phyloP scores from a whole-genome alignment of 2,329 filamentous ascomycete species.

The Colletotrichum tofieldiae region DNA sequence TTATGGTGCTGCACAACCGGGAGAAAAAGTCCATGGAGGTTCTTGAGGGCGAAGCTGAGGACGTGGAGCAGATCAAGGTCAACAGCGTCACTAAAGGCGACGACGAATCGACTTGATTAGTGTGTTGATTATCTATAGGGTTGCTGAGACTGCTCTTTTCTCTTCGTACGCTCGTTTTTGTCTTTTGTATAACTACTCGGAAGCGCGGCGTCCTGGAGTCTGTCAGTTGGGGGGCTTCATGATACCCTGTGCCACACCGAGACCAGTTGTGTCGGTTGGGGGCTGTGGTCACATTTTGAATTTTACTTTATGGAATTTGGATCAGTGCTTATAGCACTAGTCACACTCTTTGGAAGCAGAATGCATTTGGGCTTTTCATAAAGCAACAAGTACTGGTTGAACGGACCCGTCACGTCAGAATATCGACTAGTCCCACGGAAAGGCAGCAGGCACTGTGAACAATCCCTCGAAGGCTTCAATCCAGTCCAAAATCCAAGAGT shows the following conservation, averaged over 20 bases:
- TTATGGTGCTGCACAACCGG: slow-evolving; percentile 32
- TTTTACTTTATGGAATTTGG: not conserved
- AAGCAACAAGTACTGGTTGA: no score
- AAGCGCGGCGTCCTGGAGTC: slow-evolving; percentile 34
- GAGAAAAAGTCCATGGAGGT: slow-evolving; percentile 33
- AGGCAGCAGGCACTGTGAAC: slow-evolving; percentile 12
- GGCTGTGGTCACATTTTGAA: slow-evolving; percentile 13
- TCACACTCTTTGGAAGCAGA: no score
- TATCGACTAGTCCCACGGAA: slow-evolving; percentile 23
- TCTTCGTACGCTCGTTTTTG: not conserved
- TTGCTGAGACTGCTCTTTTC: not conserved
- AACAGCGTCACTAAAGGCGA: slow-evolving; percentile 21
- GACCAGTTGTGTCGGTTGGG: slow-evolving; percentile 20
- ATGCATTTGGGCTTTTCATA: no score
- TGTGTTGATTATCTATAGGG: not conserved
- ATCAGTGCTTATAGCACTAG: not conserved
- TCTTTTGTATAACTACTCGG: slow-evolving; percentile 23
- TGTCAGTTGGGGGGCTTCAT: slow-evolving; percentile 32
- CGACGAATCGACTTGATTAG: slow-evolving; percentile 9
- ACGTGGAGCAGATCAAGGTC: slow-evolving; percentile 29
- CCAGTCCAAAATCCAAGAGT: not conserved
- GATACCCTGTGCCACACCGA: slow-evolving; percentile 22
- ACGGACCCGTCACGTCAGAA: not conserved
- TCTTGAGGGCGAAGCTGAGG: slow-evolving; percentile 19
- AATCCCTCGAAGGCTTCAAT: slow-evolving; percentile 19